phyloP scores from a whole-genome alignment of 140 eudicot genomes.

The Senecio squalidus region DNA sequence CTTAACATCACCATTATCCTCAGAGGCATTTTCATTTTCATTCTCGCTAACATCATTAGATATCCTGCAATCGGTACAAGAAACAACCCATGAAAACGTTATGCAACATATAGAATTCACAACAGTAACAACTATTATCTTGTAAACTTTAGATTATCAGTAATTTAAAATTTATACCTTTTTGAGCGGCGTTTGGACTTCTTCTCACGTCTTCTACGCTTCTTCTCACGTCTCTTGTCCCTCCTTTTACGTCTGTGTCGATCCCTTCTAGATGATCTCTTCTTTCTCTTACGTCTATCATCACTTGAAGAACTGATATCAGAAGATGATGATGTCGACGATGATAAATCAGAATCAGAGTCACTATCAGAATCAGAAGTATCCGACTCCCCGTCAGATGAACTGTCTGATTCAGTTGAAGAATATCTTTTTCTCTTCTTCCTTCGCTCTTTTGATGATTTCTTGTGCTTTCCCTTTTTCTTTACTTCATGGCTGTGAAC shows the following conservation, averaged over 20 bases:
- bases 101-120: neutral
- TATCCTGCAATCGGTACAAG: slow-evolving; percentile 37
- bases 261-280: slow-evolving; percentile 74
- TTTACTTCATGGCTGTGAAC: slow-evolving; percentile 48
- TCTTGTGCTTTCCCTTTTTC: slow-evolving; percentile 73
- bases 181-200: slow-evolving; percentile 70
- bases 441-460: slow-evolving; percentile 63
- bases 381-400: slow-evolving; percentile 72
- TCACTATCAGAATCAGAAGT: slow-evolving; percentile 72
- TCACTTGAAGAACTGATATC: slow-evolving; percentile 88
- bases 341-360: slow-evolving; percentile 37
- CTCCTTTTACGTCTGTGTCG: slow-evolving; percentile 62
- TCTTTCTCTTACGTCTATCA: slow-evolving; percentile 72
- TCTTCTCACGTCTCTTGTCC: slow-evolving; percentile 67
- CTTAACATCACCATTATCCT: slow-evolving; percentile 46
- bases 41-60: slow-evolving; percentile 31
- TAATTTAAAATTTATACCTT: slow-evolving; percentile 39
- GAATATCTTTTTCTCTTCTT: slow-evolving; percentile 69
- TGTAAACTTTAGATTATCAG: neutral
- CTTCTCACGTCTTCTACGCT: slow-evolving; percentile 71
- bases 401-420: slow-evolving; percentile 77
- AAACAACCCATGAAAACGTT: neutral
- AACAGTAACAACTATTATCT: slow-evolving; percentile 4
- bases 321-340: slow-evolving; percentile 50
- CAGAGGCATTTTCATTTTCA: slow-evolving; percentile 49